Percentiles rank a stretch among this genome's conserved stretches.
These are phyloP conservation scores for Telfairia occidentalis DNA, from an alignment of 331 rosid species.

Conservation along the genomic window DNA sequence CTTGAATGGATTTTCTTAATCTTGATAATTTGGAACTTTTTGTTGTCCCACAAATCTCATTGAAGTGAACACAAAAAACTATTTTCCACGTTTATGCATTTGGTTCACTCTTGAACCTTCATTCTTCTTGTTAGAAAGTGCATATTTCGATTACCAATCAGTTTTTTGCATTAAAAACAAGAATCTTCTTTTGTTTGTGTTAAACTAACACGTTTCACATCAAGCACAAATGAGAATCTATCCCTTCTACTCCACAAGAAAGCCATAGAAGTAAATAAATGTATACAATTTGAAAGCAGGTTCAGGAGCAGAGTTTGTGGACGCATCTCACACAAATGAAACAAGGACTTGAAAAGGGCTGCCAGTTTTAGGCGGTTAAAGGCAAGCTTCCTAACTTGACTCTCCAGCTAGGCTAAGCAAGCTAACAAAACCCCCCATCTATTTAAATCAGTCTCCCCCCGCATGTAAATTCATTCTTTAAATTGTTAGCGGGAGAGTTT, in stretches of 20 bases:
- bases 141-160: neutral
- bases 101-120: neutral
- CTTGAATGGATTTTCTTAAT: neutral
- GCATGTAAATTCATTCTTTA: conserved; percentile 7
- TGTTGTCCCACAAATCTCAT: neutral
- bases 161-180: neutral
- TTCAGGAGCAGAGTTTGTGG: conserved; percentile 73
- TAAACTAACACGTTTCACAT: neutral
- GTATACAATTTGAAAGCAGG: conserved; percentile 38
- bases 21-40: neutral
- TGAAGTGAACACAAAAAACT: neutral
- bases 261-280: neutral
- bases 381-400: neutral
- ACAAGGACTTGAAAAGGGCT: conserved; percentile 35
- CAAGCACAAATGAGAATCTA: neutral
- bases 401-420: neutral
- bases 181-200: neutral
- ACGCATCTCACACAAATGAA: conserved; percentile 64
- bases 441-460: neutral
- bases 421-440: neutral
- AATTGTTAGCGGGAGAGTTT: neutral
- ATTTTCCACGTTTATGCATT: neutral
- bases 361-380: neutral
- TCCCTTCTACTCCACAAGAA: neutral
- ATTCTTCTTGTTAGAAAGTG: neutral